Base-by-base conservation (phyloP, 2,329 filamentous ascomycete genomes). In the Ophiocordyceps camponoti-rufipedis region DNA sequence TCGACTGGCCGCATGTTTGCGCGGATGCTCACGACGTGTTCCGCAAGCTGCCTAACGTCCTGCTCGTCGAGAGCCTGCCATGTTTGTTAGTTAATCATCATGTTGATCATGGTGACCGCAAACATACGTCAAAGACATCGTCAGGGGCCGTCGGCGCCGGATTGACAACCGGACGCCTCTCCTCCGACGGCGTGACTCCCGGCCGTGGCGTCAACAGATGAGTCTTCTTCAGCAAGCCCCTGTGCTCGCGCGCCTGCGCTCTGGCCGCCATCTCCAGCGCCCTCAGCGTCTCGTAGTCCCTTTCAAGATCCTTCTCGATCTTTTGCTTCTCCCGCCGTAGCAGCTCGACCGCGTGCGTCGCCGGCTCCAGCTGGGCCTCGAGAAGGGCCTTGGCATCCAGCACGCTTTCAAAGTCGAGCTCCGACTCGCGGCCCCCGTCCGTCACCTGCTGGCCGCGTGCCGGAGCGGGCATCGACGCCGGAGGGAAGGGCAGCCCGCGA, bases 351-450 rank as follows among this genome's bases (percentile, higher is more conserved):
- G 75, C 70, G 58, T 85, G 79, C 40, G 78, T 61, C 18, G 73
- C 63, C 1, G 79, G 75, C 14, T 74, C 78, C 5, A 85, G 69
- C 59, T 72, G 70, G 48, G 63, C 63, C 55, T 82, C 73, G 28
- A 81, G 58, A 9, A 60, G 60, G 47, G 67, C 62, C 49, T 74
- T 74, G n/a, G 70, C 71, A 52, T 78, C 72, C 9, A 80, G 63
- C 13, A 79, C 71, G 52, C 69, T 72, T 55, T 85, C 80, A 50
- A 79, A 79, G 53, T 82, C 71, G 42, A 85, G 73, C 54, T 81
- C 76, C 28, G 69, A 64, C 41, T 71, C 72, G 44, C 74, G 68
- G 14, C 68, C 64, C 8, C 63, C 67, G 19, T 63, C 58, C 33
- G 23, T 54, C 58, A 16, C 54, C 55, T 29, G 52, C 48, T 44